Conservation (phyloP, 2,329 filamentous ascomycete species). For the Penicillium verrucosum region DNA sequence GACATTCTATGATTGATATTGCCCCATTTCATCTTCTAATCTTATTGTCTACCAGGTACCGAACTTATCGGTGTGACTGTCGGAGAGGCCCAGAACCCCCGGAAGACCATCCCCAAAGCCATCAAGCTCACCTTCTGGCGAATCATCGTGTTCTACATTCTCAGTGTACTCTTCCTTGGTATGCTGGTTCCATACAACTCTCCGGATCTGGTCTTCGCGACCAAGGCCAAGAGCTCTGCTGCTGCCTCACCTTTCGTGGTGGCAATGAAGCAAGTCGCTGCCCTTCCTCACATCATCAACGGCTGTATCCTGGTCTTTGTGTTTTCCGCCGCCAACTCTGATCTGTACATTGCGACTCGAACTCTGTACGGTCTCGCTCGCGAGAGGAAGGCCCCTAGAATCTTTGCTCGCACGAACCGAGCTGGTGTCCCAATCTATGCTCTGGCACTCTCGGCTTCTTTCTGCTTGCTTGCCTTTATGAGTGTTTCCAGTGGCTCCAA, state of each 20-base stretch:
- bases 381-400: conserved; percentile 65
- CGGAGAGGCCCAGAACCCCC: conserved; percentile 66
- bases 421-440: conserved; percentile 66
- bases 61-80: conserved; percentile 61
- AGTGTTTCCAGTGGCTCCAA: conserved; percentile 56
- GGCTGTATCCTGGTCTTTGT: conserved; percentile 69
- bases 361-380: conserved; percentile 69
- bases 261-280: conserved; percentile 57
- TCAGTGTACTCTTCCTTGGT: conserved; percentile 66
- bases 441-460: conserved; percentile 56
- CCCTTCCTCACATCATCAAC: conserved; percentile 65
- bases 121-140: conserved; percentile 75
- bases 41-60: conserved; percentile 57
- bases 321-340: conserved; percentile 71
- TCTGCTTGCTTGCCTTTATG: conserved; percentile 65
- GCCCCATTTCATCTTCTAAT: conserved; percentile 31
- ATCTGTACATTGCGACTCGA: conserved; percentile 70
- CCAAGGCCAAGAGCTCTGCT: conserved; percentile 38
- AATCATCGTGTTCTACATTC: conserved; percentile 68
- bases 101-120: conserved; percentile 64
- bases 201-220: conserved; percentile 41
- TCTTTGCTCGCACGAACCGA: conserved; percentile 66
- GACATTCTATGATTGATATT: conserved; percentile 54
- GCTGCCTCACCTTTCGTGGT: conserved; percentile 70
- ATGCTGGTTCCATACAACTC: conserved; percentile 67